Evolutionary conservation across 2,329 filamentous ascomycete genomes (phyloP), one percentile per base, ranked within the genome.

Genomic region (Monosporascus sp.): DNA sequence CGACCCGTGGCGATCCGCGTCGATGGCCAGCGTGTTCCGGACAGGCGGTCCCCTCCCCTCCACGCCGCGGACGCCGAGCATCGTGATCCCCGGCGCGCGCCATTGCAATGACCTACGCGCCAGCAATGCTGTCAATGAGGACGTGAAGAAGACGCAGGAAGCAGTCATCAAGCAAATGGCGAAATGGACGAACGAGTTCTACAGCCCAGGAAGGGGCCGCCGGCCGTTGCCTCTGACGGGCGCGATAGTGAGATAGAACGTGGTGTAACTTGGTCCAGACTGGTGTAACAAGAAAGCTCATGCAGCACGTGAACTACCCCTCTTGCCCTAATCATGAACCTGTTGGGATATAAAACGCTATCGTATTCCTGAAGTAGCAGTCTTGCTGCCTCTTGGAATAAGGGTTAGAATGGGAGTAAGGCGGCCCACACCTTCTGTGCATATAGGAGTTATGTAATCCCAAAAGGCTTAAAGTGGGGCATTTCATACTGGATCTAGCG

Each of bases 1-100:
- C 51, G 83, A 86, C 62, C 83, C 82, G 6, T 85, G 82, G 83
- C 72, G 76, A 36, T 74, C 79, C 4, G 73, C 77, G 0, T 75
- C 75, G 4, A 74, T 85, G 0, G 77, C 74, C 1, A 79, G 78
- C 18, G 70, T 74, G 25, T 75, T 76, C 62, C 72, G 81, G 20
- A 79, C 81, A 0, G 78, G 74, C 6, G 82, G 83, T 0, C 79
- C 81, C 1, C 64, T 84, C 17, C 15, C 65, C 51, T 74, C 74
- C 11, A 80, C 74, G 0, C 25, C 64, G 1, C 61, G 75, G 25
- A 72, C 73, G 1, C 81, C 82, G 1, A 70, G 83, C 11, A 71
- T 76, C 50, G 59, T 85, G 20, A 77, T 85, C 46, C 74, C 76
- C 1, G 75, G 73, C 3, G 78, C 74, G 0, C 74, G 76, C 45